phyloP scores from a whole-genome alignment of 192 early-diverging fungal genomes.

The Umbelopsis ramanniana region DNA sequence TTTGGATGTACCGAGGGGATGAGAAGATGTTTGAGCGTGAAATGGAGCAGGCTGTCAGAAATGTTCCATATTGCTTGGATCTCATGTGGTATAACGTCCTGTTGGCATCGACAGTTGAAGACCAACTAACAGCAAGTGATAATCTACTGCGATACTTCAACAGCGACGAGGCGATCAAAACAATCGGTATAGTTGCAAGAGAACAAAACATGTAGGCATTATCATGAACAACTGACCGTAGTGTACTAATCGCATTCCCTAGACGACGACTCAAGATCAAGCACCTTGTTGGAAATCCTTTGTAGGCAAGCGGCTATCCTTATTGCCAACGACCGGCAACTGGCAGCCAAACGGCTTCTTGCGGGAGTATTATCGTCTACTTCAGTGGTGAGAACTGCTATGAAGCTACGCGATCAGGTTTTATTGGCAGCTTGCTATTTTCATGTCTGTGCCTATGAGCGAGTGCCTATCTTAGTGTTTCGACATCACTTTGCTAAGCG shows the following conservation, averaged over 20 bases:
- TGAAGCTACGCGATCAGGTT: constrained; percentile 6
- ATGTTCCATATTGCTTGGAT: constrained; percentile 5
- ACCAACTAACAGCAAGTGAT: not conserved
- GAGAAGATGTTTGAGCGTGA: constrained; percentile 11
- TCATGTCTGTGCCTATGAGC: constrained; percentile 15
- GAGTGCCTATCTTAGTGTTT: constrained; percentile 4
- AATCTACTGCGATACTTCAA: not conserved
- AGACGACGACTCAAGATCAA: constrained; percentile 1
- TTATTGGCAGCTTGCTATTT: constrained; percentile 20
- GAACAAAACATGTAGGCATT: not conserved
- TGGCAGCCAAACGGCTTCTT: not conserved
- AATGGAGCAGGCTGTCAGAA: constrained; percentile 2
- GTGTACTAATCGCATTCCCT: constrained; percentile 1
- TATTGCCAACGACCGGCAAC: not conserved
- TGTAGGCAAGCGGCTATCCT: constrained; percentile 15
- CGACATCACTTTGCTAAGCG: constrained; percentile 2
- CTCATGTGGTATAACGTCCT: constrained; percentile 6
- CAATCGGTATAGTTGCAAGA: constrained; percentile 20
- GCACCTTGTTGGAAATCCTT: not conserved
- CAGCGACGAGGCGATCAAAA: not conserved
- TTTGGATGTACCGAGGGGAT: constrained; percentile 14
- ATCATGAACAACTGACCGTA: not conserved
- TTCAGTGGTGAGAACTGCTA: constrained; percentile 13
- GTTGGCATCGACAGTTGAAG: not conserved
- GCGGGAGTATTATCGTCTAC: constrained; percentile 13